A percentile compares a stretch with the other conserved stretches of the same genome.
These are phyloP conservation scores for Chytriomyces confervae DNA, from an alignment of 192 early-diverging fungal species.

Conservation along the genomic window DNA sequence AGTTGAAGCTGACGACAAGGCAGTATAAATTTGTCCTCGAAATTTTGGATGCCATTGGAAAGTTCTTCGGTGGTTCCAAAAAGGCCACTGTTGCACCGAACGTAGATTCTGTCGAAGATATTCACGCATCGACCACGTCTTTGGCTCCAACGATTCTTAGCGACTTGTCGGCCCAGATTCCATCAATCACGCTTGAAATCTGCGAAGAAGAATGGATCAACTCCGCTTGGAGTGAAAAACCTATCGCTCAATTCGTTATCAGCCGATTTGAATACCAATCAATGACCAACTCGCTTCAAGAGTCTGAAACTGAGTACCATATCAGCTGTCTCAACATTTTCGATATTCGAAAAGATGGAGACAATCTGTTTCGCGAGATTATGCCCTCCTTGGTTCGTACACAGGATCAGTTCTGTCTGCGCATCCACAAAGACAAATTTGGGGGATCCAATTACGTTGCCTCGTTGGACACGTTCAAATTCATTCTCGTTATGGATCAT, in stretches of 20 bases:
- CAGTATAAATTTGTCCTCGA: constrained; percentile 86
- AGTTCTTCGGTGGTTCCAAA: constrained; percentile 19
- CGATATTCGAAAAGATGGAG: constrained; percentile 78
- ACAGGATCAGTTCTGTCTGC: constrained; percentile 69
- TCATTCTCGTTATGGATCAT: constrained; percentile 89
- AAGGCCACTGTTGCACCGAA: background rate
- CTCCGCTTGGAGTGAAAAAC: constrained; percentile 58
- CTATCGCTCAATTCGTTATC: constrained; percentile 58
- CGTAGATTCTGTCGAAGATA: background rate
- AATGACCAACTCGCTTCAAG: constrained; percentile 19
- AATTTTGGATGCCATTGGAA: constrained; percentile 55
- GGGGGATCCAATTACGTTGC: constrained; percentile 66
- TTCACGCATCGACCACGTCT: background rate
- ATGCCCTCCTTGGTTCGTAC: constrained; percentile 68
- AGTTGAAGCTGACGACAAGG: constrained; percentile 76
- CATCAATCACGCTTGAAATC: constrained; percentile 82
- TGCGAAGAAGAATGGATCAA: constrained; percentile 63
- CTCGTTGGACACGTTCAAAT: constrained; percentile 80
- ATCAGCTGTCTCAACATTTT: constrained; percentile 74
- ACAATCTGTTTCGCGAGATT: constrained; percentile 84
- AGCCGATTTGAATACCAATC: constrained; percentile 27
- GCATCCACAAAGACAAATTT: constrained; percentile 39
- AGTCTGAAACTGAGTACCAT: constrained; percentile 71
- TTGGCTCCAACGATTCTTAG: constrained; percentile 19
- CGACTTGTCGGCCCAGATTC: constrained; percentile 67